phyloP scores from a whole-genome alignment of 2,329 filamentous ascomycete species.

The Diaporthe australafricana region DNA sequence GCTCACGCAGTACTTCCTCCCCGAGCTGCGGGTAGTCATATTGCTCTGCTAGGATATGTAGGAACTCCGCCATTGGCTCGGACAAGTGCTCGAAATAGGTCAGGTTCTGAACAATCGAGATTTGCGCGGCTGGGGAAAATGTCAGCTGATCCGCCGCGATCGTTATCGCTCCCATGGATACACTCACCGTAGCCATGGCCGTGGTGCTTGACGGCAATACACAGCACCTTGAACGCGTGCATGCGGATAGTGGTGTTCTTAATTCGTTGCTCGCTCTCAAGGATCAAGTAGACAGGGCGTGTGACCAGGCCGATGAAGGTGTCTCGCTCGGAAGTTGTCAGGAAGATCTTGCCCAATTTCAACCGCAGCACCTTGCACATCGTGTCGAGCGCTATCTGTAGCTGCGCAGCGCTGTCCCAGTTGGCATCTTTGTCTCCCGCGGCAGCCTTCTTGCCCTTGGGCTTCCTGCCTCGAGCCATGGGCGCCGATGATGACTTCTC shows the following conservation, averaged over 20 bases:
- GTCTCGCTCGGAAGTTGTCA: slow-evolving; percentile 96
- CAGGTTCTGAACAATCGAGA: slow-evolving; percentile 95
- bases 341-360: slow-evolving; percentile 91
- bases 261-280: slow-evolving; percentile 93
- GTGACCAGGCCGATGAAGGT: slow-evolving; percentile 95
- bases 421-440: slow-evolving; percentile 73
- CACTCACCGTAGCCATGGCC: slow-evolving; percentile 90
- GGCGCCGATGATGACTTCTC: slow-evolving; percentile 85
- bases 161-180: not conserved
- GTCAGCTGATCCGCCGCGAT: slow-evolving; percentile 44
- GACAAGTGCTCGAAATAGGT: slow-evolving; percentile 99
- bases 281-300: slow-evolving; percentile 89
- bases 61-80: slow-evolving; percentile 98
- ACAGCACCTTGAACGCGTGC: slow-evolving; percentile 97
- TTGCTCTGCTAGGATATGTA: slow-evolving; percentile 95
- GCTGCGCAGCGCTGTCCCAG: slow-evolving; percentile 91
- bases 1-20: slow-evolving; percentile 91
- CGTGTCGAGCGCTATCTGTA: slow-evolving; percentile 88
- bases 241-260: slow-evolving; percentile 92
- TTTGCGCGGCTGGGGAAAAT: slow-evolving; percentile 80
- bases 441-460: slow-evolving; percentile 78
- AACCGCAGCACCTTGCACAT: slow-evolving; percentile 97
- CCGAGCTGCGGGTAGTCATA: slow-evolving; percentile 97
- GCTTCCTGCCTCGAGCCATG: slow-evolving; percentile 77
- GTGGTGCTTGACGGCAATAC: slow-evolving; percentile 96